These are phyloP conservation scores for Phytopythium delawarense DNA, from an alignment of 352 stramenopile genomes.

Conservation along the genomic window DNA sequence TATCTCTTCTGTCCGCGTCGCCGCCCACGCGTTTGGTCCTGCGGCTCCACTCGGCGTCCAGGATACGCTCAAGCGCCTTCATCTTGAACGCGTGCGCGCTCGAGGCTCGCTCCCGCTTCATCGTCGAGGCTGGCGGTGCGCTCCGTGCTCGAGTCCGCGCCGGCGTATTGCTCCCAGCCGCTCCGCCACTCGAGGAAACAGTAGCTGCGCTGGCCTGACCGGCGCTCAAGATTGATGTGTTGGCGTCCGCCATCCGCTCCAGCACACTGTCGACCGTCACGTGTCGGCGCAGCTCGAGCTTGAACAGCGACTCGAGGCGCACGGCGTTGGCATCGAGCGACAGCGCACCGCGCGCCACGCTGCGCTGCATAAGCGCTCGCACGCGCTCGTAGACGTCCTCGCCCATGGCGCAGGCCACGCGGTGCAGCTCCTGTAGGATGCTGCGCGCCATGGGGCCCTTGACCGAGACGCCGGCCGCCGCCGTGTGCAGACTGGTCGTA, in stretches of 20 bases:
- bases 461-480: background rate
- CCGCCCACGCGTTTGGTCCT: background rate
- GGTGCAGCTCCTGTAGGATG: constrained; percentile 36
- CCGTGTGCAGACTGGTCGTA: background rate
- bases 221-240: background rate
- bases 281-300: constrained; percentile 49
- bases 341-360: constrained; percentile 37
- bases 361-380: constrained; percentile 33
- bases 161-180: background rate
- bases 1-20: background rate
- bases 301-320: constrained; percentile 55
- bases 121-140: constrained; percentile 3
- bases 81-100: constrained; percentile 58
- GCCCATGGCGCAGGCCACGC: constrained; percentile 29
- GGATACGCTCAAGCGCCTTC: constrained; percentile 46
- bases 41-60: constrained; percentile 18
- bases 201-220: background rate
- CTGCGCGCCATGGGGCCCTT: constrained; percentile 7
- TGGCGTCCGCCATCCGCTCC: constrained; percentile 21
- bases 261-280: constrained; percentile 47
- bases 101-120: constrained; percentile 20
- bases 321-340: constrained; percentile 37
- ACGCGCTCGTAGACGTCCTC: constrained; percentile 45
- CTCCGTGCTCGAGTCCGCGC: constrained; percentile 6
- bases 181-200: background rate